Percentiles rank a stretch among this genome's conserved stretches.
These are phyloP conservation scores for Passalora sequoiae DNA, from an alignment of 2,329 filamentous ascomycete species.

Conservation along the genomic window DNA sequence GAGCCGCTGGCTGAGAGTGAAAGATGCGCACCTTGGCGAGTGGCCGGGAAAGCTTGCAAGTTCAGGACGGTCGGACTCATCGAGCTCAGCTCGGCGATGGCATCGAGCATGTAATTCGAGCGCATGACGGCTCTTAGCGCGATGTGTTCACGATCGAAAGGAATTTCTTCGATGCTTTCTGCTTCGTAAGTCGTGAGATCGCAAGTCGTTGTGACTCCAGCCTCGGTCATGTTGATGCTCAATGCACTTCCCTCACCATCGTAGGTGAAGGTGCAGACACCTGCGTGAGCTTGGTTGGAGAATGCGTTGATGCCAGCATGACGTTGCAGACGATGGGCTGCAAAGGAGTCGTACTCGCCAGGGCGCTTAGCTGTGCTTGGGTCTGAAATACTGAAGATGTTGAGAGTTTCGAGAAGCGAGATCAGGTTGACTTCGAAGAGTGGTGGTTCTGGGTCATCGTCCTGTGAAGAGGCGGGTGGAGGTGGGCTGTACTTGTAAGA, in stretches of 20 bases:
- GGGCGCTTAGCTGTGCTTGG: constrained; percentile 33
- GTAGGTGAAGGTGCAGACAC: constrained; percentile 81
- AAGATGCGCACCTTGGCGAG: constrained; percentile 55
- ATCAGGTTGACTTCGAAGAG: constrained; percentile 82
- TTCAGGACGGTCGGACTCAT: constrained; percentile 57
- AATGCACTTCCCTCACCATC: constrained; percentile 68
- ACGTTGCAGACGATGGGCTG: constrained; percentile 33
- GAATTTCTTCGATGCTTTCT: constrained; percentile 64
- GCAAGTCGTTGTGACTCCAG: constrained; percentile 81
- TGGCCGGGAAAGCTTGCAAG: constrained; percentile 43
- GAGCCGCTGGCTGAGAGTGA: constrained; percentile 63
- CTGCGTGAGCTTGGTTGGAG: constrained; percentile 73
- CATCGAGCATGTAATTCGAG: constrained; percentile 65
- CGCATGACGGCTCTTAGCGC: constrained; percentile 94
- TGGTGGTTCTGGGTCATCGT: constrained; percentile 49
- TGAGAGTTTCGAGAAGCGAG: constrained; percentile 84
- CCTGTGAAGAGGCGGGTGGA: constrained; percentile 34
- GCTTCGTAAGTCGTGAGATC: constrained; percentile 74
- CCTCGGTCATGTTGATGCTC: constrained; percentile 79
- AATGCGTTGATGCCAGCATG: constrained; percentile 61
- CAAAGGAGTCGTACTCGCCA: constrained; percentile 37
- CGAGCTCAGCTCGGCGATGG: constrained; percentile 60
- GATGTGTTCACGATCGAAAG: constrained; percentile 74
- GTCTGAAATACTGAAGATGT: constrained; percentile 75
- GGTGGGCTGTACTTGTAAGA: constrained; percentile 66